Base-by-base conservation (phyloP, 345 rosid genomes). In the Noccaea bulbosa region DNA sequence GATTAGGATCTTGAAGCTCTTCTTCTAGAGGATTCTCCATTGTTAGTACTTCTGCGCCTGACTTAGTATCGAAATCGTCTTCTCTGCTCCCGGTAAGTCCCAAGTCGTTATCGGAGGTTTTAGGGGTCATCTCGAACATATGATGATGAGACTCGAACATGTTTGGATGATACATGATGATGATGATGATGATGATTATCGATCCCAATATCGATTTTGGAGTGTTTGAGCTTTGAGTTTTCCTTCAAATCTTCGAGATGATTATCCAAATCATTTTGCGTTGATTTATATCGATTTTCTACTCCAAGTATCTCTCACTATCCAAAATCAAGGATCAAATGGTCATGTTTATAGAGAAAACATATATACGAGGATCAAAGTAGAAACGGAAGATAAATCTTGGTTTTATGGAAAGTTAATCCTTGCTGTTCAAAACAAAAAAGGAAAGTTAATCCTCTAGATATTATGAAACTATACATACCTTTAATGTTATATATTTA, bases 31-130 rank as follows among this genome's bases (percentile, higher is more conserved):
- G 86, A 46, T 81, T 82, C 17, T 72, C 82, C 43, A 85, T 93
- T 58, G 73, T 81, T 16, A n/a, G n/a, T n/a, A 81, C 84, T 56
- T 93, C 97, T 12, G 91, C 81, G 37, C 85, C 91, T 2, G 97
- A 89, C 81, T 79, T 87, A 1, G 88, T 86, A 75, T 93, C 98
- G 41, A 80, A 86, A 53, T 93, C 91, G 6, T 89, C 96, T 6
- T 93, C 96, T 65, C 81, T 77, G 48, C 81, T 73, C 81, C 77
- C 85, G 14, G 76, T 76, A 4, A 76, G 32, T 24, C 81, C 83
- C 48, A 83, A 61, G 35, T 89, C 95, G 67, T 80, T 84, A 1
- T 89, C 96, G 4, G 86, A 82, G 56, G 59, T 77, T 66, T 79
- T 89, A 0, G 83, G 73, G 50, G 82, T 74, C 88, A 89, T 84